Evolutionary conservation across 768 basidiomycete species (phyloP), one percentile per base, ranked within the genome.

Genomic region (Boletus reticulatus): DNA sequence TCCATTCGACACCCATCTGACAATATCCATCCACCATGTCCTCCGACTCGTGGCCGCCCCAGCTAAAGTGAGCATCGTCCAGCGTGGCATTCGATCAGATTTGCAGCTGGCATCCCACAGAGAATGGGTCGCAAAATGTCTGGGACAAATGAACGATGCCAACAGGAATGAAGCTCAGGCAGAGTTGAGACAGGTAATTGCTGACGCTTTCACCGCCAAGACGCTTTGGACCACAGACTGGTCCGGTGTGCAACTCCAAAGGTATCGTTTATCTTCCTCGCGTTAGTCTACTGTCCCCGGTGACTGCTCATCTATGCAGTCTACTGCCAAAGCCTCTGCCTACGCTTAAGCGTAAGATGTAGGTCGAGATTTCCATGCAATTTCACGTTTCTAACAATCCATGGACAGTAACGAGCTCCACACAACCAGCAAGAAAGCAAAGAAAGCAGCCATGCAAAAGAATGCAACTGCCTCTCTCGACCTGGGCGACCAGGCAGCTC

Each of bases 181-280:
- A 57, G 97, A 99, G 79, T 76, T 99, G 69, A 94, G 94, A 84
- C 83, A 91, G 85, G 89, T 94, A 82, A 97, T 99, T 73, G 88
- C 90, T 83, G 84, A 94, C 63, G 87, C 94, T 73, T 96, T 92
- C 75, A 80, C 84, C 58, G 80, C 84, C 67, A 86, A 90, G 69
- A 82, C 88, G 2, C 79, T 98, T 24, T 89, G 91, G 84, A 89
- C 91, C n/a, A 96, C 89, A 54, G 93, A 98, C 72, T 99, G 97
- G 97, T 76, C 80, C 11, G 87, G 82, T 32, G 82, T 94, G 34
- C 89, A 96, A 73, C 78, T 99, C 52, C 81, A 92, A 78, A 89
- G 89, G 95, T 94, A 53, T 51, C 53, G 49, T 54, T 22, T 52
- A 48, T 41, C 27, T 44, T 19, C 22, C 32, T 43, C 39, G 13